Evolutionary conservation across 2,329 filamentous ascomycete genomes (phyloP), one percentile per base, ranked within the genome.

Genomic region (Fusarium pseudocircinatum): DNA sequence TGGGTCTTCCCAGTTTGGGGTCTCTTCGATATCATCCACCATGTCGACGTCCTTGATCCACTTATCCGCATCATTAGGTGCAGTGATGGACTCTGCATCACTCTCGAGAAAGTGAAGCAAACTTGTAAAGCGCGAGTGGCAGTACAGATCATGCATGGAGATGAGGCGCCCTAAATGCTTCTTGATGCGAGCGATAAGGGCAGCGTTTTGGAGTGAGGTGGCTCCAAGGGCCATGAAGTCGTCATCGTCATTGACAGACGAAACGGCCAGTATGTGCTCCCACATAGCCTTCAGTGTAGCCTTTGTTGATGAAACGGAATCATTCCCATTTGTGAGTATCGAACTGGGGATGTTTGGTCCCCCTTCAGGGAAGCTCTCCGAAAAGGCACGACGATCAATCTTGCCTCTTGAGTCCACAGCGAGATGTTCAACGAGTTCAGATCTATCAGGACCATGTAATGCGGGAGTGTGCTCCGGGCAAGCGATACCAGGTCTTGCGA

Each of bases 111-210:
- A 61, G 7, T 44, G 16, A n/a, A 61, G 34, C 14, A 61, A n/a
- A 3, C 30, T 56, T 4, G 39, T 15, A 26, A 61, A 61, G 6
- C 22, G 49, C 2, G 59, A 56, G 16, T 61, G 59, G 37, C 59
- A 61, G 49, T 43, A 61, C 15, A 61, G n/a, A 12, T 61, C 59
- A 44, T 61, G 49, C 59, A 61, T 61, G 16, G 59, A 61, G 6
- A 61, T 56, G 16, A 61, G 59, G 9, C 59, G 49, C 0, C 59
- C 59, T 0, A 56, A 15, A 7, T 61, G 37, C 39, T 56, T 61
- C 37, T 56, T 61, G 12, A 61, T 61, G 20, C 24, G 30, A 44
- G 59, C 59, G 12, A 61, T 44, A 12, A 61, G 59, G 37, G 59
- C 49, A 32, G 59, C 59, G 37, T 61, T 61, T 37, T 61, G 59